phyloP scores from a whole-genome alignment of 305 asterid species.

The Rubia occidens region DNA sequence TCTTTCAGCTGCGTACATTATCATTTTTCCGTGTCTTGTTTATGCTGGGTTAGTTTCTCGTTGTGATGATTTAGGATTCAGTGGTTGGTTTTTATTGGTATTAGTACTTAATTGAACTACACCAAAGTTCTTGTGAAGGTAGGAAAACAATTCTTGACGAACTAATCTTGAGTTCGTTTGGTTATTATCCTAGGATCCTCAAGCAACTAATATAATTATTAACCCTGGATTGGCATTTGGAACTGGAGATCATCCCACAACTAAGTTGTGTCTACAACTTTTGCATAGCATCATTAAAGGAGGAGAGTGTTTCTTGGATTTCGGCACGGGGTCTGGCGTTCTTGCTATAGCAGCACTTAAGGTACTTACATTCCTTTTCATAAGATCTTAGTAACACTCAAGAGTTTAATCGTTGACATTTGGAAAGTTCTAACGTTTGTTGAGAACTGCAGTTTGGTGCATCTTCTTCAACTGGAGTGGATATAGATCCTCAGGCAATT shows the following conservation, averaged over 20 bases:
- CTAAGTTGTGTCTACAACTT: slow-evolving; percentile 68
- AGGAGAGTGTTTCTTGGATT: slow-evolving; percentile 78
- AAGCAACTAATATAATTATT: slow-evolving; percentile 64
- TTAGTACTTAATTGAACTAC: not conserved
- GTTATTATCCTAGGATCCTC: slow-evolving; percentile 42
- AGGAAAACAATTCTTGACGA: not conserved
- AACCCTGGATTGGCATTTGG: slow-evolving; percentile 97
- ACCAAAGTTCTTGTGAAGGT: not conserved
- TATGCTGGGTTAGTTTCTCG: not conserved
- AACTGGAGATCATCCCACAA: slow-evolving; percentile 91
- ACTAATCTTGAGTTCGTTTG: not conserved
- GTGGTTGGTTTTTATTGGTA: not conserved
- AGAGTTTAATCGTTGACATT: not conserved
- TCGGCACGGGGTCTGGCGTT: slow-evolving; percentile 90
- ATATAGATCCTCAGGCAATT: slow-evolving; percentile 77
- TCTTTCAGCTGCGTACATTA: slow-evolving; percentile 12
- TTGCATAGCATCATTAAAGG: slow-evolving; percentile 58
- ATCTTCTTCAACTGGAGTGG: slow-evolving; percentile 59
- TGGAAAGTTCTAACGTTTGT: not conserved
- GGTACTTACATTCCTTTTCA: slow-evolving; percentile 30
- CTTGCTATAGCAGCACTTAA: slow-evolving; percentile 84
- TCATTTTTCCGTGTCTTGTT: not conserved
- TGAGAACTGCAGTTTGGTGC: slow-evolving; percentile 60
- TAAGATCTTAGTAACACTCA: not conserved
- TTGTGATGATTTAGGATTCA: not conserved